Evolutionary conservation across 495 filamentous ascomycete genomes (phyloP).

Genomic region (Aspergillus heteromorphus): DNA sequence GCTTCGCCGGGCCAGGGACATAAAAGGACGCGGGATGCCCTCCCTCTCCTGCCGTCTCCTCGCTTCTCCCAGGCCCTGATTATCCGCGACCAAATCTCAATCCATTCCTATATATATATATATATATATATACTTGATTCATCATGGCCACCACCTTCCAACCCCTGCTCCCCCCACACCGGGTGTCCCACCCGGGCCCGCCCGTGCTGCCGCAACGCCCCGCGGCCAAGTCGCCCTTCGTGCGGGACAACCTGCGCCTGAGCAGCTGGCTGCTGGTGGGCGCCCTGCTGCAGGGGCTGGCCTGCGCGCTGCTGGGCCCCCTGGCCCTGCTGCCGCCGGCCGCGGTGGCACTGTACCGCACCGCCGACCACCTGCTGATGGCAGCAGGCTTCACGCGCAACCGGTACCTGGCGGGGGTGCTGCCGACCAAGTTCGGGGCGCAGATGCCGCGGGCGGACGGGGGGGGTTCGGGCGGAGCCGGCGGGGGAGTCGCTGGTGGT

Average conservation of each 20-base stretch:
- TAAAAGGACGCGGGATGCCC: too few species aligned
- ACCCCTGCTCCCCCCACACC: too few species aligned
- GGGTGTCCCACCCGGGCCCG: too few species aligned
- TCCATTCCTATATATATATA: too few species aligned
- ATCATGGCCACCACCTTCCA: too few species aligned
- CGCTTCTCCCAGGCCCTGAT: too few species aligned
- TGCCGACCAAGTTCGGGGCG: constrained; percentile 27
- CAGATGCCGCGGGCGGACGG: constrained; percentile 33
- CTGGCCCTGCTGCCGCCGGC: constrained; percentile 30
- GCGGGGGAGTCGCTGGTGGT: constrained; percentile 29
- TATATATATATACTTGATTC: too few species aligned
- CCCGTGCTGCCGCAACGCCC: background rate
- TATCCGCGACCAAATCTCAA: too few species aligned
- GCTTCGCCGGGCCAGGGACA: too few species aligned
- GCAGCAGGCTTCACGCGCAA: constrained; percentile 27
- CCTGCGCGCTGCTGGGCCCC: constrained; percentile 23
- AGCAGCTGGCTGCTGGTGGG: constrained; percentile 40
- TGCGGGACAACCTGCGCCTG: constrained; percentile 24
- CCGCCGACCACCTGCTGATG: constrained; percentile 19
- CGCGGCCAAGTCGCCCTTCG: background rate
- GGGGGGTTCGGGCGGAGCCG: constrained; percentile 24
- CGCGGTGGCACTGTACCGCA: constrained; percentile 26
- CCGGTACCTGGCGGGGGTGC: constrained; percentile 27
- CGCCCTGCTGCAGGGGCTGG: constrained; percentile 33
- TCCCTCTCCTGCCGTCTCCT: too few species aligned